These are phyloP conservation scores for Xylaria sp. DNA, from an alignment of 2,329 filamentous ascomycete genomes.

Conservation along the genomic window DNA sequence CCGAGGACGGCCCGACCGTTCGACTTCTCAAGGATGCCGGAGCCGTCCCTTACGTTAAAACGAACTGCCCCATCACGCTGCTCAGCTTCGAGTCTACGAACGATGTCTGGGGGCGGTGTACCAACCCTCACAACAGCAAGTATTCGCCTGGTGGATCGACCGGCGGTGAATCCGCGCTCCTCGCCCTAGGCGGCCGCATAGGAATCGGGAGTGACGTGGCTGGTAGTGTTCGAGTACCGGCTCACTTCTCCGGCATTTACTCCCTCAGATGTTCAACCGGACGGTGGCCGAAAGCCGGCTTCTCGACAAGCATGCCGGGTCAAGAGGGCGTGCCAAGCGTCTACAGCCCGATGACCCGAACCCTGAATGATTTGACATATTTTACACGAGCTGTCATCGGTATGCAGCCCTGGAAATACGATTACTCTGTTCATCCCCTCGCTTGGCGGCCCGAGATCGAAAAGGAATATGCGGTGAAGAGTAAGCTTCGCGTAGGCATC, in stretches of 20 bases:
- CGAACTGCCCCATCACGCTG: conserved; percentile 86
- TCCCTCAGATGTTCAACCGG: conserved; percentile 87
- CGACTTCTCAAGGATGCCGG: conserved; percentile 86
- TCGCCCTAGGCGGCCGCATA: conserved; percentile 85
- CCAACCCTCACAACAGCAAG: conserved; percentile 83
- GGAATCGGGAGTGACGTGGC: conserved; percentile 93
- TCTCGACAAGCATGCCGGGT: conserved; percentile 88
- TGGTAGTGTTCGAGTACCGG: conserved; percentile 86
- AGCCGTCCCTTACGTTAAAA: conserved; percentile 92
- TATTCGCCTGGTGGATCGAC: conserved; percentile 93
- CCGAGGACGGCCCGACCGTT: conserved; percentile 77
- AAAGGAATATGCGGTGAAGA: conserved; percentile 68
- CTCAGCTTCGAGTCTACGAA: conserved; percentile 85
- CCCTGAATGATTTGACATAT: conserved; percentile 82
- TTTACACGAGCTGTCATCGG: conserved; percentile 82
- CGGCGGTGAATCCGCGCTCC: conserved; percentile 83
- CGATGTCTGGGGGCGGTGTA: conserved; percentile 82
- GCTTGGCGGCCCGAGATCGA: conserved; percentile 75
- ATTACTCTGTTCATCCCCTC: conserved; percentile 87
- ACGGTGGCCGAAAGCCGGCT: conserved; percentile 86
- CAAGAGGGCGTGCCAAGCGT: conserved; percentile 91
- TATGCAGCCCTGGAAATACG: conserved; percentile 90
- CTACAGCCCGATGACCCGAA: conserved; percentile 92
- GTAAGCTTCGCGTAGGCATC: conserved; percentile 77
- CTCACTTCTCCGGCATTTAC: conserved; percentile 91